Evolutionary conservation across 148 eudicot genomes (phyloP).

Genomic region (Rhododendron vialii): DNA sequence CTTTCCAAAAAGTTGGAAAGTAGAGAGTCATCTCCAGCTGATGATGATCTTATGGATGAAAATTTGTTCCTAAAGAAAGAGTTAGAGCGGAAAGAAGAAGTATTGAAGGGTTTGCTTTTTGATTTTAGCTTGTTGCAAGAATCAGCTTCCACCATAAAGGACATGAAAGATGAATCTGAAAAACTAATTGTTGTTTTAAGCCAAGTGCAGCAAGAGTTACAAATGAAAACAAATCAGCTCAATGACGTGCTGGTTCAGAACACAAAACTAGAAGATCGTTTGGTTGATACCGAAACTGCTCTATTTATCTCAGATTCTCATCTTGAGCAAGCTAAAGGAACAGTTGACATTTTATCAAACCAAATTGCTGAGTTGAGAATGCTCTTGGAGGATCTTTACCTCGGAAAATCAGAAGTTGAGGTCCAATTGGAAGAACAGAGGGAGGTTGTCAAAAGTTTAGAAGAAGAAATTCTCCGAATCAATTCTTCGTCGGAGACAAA

Average conservation of each 20-base stretch:
- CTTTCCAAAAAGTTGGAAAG: slow-evolving; percentile 13
- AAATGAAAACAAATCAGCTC: slow-evolving; percentile 38
- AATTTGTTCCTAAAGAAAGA: slow-evolving; percentile 41
- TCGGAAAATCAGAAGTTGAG: slow-evolving; percentile 44
- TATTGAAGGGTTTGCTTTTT: slow-evolving; percentile 54
- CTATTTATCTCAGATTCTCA: slow-evolving; percentile 34
- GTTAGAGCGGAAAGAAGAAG: slow-evolving; percentile 39
- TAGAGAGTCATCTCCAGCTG: slow-evolving; percentile 9
- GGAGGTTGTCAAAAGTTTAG: slow-evolving; percentile 45
- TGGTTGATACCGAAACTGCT: slow-evolving; percentile 37
- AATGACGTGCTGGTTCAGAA: slow-evolving; percentile 32
- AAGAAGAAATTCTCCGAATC: slow-evolving; percentile 42
- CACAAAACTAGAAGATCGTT: slow-evolving; percentile 30
- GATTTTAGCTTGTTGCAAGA: slow-evolving; percentile 69
- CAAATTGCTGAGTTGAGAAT: slow-evolving; percentile 42
- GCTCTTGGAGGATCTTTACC: slow-evolving; percentile 41
- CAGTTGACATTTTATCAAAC: slow-evolving; percentile 28
- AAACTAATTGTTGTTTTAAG: slow-evolving; percentile 35
- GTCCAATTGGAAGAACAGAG: slow-evolving; percentile 46
- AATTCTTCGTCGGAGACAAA: slow-evolving; percentile 32
- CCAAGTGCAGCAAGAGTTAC: slow-evolving; percentile 41
- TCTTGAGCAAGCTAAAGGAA: slow-evolving; percentile 37
- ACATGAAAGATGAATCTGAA: slow-evolving; percentile 47
- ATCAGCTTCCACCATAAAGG: slow-evolving; percentile 45
- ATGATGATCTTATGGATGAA: slow-evolving; percentile 21